A percentile compares a stretch with the other conserved stretches of the same genome.
Conservation (phyloP, 2,329 filamentous ascomycete species). For the Alternaria viburni region DNA sequence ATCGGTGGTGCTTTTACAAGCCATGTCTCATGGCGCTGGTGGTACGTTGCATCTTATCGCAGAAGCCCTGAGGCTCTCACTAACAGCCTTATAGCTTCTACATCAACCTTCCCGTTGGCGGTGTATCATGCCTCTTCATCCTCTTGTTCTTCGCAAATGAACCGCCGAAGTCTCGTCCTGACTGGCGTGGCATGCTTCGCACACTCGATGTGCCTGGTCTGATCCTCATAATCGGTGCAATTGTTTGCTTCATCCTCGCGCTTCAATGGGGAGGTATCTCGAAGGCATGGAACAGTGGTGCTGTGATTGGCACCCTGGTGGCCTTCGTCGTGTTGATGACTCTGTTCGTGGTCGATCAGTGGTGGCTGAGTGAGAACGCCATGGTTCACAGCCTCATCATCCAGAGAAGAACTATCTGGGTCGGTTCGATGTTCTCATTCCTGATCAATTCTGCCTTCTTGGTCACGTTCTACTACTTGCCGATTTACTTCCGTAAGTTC, state of each 20-base stretch:
- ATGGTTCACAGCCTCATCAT: conserved; percentile 50
- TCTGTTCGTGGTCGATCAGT: conserved; percentile 47
- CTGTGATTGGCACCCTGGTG: conserved; percentile 56
- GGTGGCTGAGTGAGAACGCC: conserved; percentile 49
- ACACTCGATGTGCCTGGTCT: conserved; percentile 56
- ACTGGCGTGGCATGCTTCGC: conserved; percentile 46
- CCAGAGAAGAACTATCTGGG: conserved; percentile 45
- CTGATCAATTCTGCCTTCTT: conserved; percentile 44
- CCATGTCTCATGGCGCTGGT: conserved; percentile 51
- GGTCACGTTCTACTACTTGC: conserved; percentile 53
- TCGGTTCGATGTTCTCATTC: conserved; percentile 46
- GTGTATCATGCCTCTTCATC: conserved; percentile 39
- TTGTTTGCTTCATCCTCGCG: conserved; percentile 54
- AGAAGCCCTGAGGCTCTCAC: fast-evolving
- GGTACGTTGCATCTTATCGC: background rate
- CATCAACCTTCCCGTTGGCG: conserved; percentile 55
- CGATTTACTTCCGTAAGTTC: conserved; percentile 58
- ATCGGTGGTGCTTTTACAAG: conserved; percentile 52
- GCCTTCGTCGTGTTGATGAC: conserved; percentile 50
- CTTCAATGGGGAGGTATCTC: conserved; percentile 53
- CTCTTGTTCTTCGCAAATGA: conserved; percentile 41
- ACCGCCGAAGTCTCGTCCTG: conserved; percentile 21
- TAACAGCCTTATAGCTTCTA: conserved; percentile 29
- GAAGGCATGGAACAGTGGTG: conserved; percentile 37
- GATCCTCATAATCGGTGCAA: conserved; percentile 48